Conservation (phyloP, 495 filamentous ascomycete genomes). For the Neurospora sp. region DNA sequence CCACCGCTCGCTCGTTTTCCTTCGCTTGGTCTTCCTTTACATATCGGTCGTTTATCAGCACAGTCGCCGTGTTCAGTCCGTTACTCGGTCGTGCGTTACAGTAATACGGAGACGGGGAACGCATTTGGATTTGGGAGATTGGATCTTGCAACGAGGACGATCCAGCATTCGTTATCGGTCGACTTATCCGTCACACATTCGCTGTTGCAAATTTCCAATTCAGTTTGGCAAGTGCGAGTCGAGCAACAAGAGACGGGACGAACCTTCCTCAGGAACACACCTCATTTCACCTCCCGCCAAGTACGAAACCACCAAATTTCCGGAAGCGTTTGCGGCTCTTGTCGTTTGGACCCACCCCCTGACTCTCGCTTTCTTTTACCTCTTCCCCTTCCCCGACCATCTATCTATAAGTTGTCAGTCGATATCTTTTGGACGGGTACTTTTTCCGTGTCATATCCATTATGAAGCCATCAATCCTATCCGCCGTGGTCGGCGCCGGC, state of each 20-base stretch:
- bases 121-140: background rate
- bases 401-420: background rate
- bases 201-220: background rate
- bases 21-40: conserved; percentile 1
- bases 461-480: conserved; percentile 13
- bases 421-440: background rate
- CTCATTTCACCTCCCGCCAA: background rate
- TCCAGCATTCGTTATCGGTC: background rate
- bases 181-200: background rate
- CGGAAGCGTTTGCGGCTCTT: background rate
- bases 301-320: background rate
- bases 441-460: background rate
- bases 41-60: background rate
- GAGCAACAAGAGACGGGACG: background rate
- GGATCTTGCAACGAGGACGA: background rate
- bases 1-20: background rate
- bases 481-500: conserved; percentile 24
- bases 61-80: background rate
- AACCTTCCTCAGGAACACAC: background rate
- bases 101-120: background rate
- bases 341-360: background rate
- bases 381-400: background rate
- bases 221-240: background rate
- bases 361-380: background rate
- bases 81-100: background rate